Evolutionary conservation across 768 basidiomycete species (phyloP).

Genomic region (Podaxis sp.): DNA sequence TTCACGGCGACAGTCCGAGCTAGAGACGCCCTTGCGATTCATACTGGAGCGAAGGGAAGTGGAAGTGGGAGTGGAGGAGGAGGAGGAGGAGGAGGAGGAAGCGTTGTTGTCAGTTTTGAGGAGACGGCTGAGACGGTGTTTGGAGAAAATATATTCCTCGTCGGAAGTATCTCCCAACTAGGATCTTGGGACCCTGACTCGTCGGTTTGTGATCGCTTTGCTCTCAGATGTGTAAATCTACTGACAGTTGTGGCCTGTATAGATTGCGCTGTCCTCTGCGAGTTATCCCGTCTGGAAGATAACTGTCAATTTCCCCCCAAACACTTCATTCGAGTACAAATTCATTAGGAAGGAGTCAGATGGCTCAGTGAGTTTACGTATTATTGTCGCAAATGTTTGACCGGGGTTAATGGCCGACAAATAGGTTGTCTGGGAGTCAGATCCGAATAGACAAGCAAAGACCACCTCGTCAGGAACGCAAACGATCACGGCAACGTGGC

Average conservation of each 20-base stretch:
- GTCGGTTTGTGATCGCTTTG: slow-evolving; percentile 35
- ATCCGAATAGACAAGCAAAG: slow-evolving; percentile 54
- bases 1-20: slow-evolving; percentile 52
- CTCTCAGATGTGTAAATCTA: not conserved
- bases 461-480: slow-evolving; percentile 39
- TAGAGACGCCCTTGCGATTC: slow-evolving; percentile 56
- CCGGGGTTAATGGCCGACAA: slow-evolving; percentile 9
- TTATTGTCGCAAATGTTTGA: not conserved
- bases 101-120: slow-evolving; percentile 46
- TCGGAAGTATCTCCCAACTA: slow-evolving; percentile 55
- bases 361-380: slow-evolving; percentile 40
- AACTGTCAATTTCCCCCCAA: slow-evolving; percentile 48
- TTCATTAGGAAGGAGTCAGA: slow-evolving; percentile 56
- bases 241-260: not conserved
- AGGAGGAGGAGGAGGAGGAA: slow-evolving; percentile 17
- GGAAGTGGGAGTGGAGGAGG: slow-evolving; percentile 24
- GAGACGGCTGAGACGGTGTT: slow-evolving; percentile 56
- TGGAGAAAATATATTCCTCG: slow-evolving; percentile 64
- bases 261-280: slow-evolving; percentile 54
- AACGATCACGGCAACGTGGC: slow-evolving; percentile 44
- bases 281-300: slow-evolving; percentile 56
- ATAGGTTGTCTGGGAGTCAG: slow-evolving; percentile 61
- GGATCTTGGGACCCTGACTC: slow-evolving; percentile 49
- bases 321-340: slow-evolving; percentile 56
- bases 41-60: slow-evolving; percentile 42